Conservation (phyloP, 2,329 filamentous ascomycete genomes). For the Botryosphaeria dothidea region DNA sequence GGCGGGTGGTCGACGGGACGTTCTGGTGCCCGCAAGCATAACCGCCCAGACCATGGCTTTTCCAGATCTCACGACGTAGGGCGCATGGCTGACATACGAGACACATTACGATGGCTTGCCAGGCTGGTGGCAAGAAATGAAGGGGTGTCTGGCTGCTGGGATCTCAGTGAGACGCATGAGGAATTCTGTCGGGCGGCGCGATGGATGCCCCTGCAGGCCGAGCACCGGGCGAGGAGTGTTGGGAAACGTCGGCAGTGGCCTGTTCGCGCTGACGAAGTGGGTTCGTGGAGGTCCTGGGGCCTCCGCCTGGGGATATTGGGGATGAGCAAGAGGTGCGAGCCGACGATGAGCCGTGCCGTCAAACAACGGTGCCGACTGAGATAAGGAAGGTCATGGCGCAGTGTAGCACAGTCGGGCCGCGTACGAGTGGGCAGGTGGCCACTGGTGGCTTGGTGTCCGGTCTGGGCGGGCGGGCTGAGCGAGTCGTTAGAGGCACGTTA, state of each 20-base stretch:
- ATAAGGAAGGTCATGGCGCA: not conserved
- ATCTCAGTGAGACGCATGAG: not conserved
- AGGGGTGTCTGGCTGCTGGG: not conserved
- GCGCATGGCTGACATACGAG: not conserved
- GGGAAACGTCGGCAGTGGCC: not conserved
- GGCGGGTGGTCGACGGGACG: not conserved
- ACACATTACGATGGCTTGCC: not conserved
- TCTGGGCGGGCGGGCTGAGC: not conserved
- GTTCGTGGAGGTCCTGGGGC: constrained; percentile 12
- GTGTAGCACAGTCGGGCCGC: not conserved
- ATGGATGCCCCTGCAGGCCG: not conserved
- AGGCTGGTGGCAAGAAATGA: not conserved
- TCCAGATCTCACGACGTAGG: not conserved
- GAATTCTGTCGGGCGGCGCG: not conserved
- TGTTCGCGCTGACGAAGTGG: not conserved
- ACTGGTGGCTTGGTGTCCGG: not conserved
- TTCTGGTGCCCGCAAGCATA: not conserved
- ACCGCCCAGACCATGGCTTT: not conserved
- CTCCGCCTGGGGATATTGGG: constrained; percentile 5
- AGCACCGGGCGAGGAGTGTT: not conserved
- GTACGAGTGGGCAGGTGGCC: constrained; percentile 7
- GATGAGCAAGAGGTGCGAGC: not conserved
- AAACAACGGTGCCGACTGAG: not conserved
- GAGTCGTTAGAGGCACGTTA: not conserved
- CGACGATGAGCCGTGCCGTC: constrained; percentile 11